Percentiles rank a stretch among this genome's conserved stretches.
phyloP scores from a whole-genome alignment of 306 rosid species.

The Vachellia pachyceras region DNA sequence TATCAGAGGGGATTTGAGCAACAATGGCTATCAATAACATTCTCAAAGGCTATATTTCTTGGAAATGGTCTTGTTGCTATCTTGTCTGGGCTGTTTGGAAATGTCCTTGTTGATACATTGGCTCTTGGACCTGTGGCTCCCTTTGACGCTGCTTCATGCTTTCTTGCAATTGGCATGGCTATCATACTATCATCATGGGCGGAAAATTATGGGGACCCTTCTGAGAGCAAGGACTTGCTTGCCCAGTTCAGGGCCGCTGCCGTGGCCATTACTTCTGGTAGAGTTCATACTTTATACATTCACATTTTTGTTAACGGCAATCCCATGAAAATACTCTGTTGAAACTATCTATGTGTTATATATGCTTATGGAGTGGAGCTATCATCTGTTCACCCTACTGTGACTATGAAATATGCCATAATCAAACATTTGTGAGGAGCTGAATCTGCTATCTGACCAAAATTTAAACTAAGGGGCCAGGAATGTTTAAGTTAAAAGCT shows the following conservation, averaged over 20 bases:
- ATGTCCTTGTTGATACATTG: slow-evolving; percentile 82
- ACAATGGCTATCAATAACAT: slow-evolving; percentile 92
- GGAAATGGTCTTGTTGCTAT: slow-evolving; percentile 96
- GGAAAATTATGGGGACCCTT: slow-evolving; percentile 86
- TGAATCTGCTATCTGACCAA: neutral
- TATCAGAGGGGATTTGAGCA: slow-evolving; percentile 87
- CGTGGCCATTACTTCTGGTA: slow-evolving; percentile 95
- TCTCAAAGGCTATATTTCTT: slow-evolving; percentile 92
- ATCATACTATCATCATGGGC: slow-evolving; percentile 82
- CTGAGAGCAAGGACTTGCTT: slow-evolving; percentile 82
- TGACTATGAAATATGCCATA: neutral
- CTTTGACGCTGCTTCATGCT: slow-evolving; percentile 97
- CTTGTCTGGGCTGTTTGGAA: slow-evolving; percentile 87
- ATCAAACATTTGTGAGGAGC: neutral
- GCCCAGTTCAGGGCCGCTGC: slow-evolving; percentile 93
- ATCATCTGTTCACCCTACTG: neutral
- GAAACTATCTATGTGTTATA: neutral
- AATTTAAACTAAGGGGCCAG: too few species aligned
- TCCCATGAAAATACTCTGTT: slow-evolving; percentile 30
- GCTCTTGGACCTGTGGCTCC: slow-evolving; percentile 98
- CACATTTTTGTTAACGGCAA: slow-evolving; percentile 18
- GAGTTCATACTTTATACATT: slow-evolving; percentile 20
- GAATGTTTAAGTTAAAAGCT: too few species aligned
- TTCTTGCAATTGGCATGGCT: slow-evolving; percentile 94
- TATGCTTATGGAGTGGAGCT: neutral